Conservation (phyloP, 331 rosid genomes). For the Arachis monticola region DNA sequence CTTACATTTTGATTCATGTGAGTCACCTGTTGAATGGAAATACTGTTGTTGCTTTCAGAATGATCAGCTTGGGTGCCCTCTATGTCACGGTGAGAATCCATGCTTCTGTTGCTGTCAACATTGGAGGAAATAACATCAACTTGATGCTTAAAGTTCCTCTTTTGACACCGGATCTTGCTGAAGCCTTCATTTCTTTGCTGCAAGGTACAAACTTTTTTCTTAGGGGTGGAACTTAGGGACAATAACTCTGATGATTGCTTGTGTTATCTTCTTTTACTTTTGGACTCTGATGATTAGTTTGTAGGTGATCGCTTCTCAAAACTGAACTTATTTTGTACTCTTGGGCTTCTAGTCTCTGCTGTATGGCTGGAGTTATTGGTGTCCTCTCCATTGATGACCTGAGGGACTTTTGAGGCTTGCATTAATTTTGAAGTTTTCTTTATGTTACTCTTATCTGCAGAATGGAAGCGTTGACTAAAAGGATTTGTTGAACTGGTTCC, state of each 20-base stretch:
- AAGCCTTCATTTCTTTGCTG: constrained; percentile 45
- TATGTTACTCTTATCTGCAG: constrained; percentile 48
- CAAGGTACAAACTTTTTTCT: constrained; percentile 49
- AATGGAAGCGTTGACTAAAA: constrained; percentile 36
- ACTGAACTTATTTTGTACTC: constrained; percentile 61
- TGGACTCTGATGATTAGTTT: constrained; percentile 54
- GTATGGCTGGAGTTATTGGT: constrained; percentile 39
- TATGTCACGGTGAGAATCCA: constrained; percentile 38
- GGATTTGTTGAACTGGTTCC: constrained; percentile 48
- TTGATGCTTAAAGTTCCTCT: constrained; percentile 44
- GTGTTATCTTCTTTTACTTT: constrained; percentile 55
- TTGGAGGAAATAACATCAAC: constrained; percentile 50
- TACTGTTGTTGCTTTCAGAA: constrained; percentile 38
- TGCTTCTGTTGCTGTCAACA: constrained; percentile 51
- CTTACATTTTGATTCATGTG: constrained; percentile 54
- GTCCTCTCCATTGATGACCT: constrained; percentile 47
- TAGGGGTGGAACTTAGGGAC: constrained; percentile 53
- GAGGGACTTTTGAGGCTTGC: constrained; percentile 51
- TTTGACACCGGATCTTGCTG: constrained; percentile 42
- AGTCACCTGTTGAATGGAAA: constrained; percentile 40
- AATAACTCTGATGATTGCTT: constrained; percentile 48
- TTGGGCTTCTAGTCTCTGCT: constrained; percentile 63
- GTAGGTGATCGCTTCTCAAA: constrained; percentile 65
- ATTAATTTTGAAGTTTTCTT: constrained; percentile 50
- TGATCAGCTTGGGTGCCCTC: constrained; percentile 49